phyloP scores from a whole-genome alignment of 2,329 filamentous ascomycete genomes.

The Xylariaceae sp. region DNA sequence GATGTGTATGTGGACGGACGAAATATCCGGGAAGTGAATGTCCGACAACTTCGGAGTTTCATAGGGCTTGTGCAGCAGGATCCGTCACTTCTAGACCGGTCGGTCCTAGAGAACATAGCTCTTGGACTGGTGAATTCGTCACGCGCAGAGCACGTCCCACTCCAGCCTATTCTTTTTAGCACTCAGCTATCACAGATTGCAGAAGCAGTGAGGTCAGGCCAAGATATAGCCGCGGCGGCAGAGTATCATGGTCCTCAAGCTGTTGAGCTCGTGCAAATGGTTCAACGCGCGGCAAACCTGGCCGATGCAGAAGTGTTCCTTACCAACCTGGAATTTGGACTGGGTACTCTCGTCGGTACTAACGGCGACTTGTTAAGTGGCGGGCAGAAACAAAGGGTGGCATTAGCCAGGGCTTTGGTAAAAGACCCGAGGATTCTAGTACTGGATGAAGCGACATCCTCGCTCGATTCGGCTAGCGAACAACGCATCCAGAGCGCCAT shows the following conservation, averaged over 20 bases:
- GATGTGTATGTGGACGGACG: slow-evolving; percentile 50
- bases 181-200: slow-evolving; percentile 54
- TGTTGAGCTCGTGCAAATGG: slow-evolving; percentile 53
- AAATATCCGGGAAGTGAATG: slow-evolving; percentile 52
- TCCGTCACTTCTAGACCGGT: slow-evolving; percentile 38
- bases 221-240: slow-evolving; percentile 49
- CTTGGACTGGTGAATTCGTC: slow-evolving; percentile 41
- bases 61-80: slow-evolving; percentile 40
- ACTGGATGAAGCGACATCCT: slow-evolving; percentile 54
- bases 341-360: slow-evolving; percentile 47
- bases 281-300: slow-evolving; percentile 53
- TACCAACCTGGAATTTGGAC: slow-evolving; percentile 48
- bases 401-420: slow-evolving; percentile 50
- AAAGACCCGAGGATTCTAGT: slow-evolving; percentile 50
- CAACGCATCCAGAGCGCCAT: slow-evolving; percentile 45
- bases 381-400: slow-evolving; percentile 53
- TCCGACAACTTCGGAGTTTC: slow-evolving; percentile 39
- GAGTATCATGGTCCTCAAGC: slow-evolving; percentile 47
- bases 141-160: slow-evolving; percentile 32
- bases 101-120: slow-evolving; percentile 43
- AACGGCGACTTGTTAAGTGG: slow-evolving; percentile 49
- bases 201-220: slow-evolving; percentile 52
- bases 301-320: slow-evolving; percentile 60
- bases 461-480: slow-evolving; percentile 53
- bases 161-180: slow-evolving; percentile 52